Base-by-base conservation (phyloP, 768 basidiomycete genomes). In the Filobasidium wieringae region DNA sequence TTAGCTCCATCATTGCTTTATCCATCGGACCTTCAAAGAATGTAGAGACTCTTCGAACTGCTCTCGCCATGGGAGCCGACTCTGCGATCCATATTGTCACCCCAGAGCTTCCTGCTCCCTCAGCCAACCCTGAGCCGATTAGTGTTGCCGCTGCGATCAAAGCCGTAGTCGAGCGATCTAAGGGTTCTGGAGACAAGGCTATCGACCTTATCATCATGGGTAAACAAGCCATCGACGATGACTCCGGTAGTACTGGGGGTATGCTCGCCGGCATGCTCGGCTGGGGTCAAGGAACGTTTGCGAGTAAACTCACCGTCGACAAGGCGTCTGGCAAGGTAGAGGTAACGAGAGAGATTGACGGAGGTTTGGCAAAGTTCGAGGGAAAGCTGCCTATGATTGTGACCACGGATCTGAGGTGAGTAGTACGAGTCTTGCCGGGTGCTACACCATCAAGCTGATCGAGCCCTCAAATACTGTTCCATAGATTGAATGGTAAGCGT, bases 181-280 rank as follows among this genome's bases (percentile, higher is more conserved):
- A 63, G 32, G 68, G 67, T 70, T 78, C 78, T 54, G 51, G 51
- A 27, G 33, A 53, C 24, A 76, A 77, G 15, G 78, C 76, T 34
- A 79, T 87, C 8, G 93, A 97, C 67, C 64, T 97, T 56, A 86
- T 99, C 36, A 91, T 99, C 55, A 79, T 96, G 76, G 95, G 95
- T 2, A 99, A 99, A 76, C 95, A 99, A 74, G 85, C 93, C 14
- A 99, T 99, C 65, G 95, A 99, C 76, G 92, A 93, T 66, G 95
- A 99, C 72, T 80, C 88, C 6, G 87, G 88, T 4, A 85, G 91
- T 77, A 96, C 93, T 12, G 93, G 93, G 0, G 92, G 95, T 73
- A 96, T 97, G 88, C 80, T 97, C 27, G 92, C 92, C 17, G 93
- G 90, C 1, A 76, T 97, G 68, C 74, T 96, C 66, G 84, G 82